Percentiles rank a stretch among this genome's conserved stretches.
These are phyloP conservation scores for Sungouiozyma intestinalis DNA, from an alignment of 805 yeast genomes.

Conservation along the genomic window DNA sequence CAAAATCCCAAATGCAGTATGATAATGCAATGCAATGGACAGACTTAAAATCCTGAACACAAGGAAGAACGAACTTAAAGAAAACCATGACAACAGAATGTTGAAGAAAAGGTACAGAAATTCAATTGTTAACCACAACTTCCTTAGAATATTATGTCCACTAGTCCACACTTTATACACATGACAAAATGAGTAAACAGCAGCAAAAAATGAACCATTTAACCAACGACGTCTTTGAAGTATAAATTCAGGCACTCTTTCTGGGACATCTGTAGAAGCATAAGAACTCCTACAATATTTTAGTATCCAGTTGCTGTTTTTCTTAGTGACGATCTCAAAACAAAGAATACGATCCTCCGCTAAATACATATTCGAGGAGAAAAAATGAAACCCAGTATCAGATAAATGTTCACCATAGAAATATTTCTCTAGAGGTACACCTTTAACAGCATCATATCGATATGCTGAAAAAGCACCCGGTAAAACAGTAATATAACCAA, in stretches of 20 bases:
- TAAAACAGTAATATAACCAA: conserved; percentile 87
- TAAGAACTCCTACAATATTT: conserved; percentile 78
- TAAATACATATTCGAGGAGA: conserved; percentile 90
- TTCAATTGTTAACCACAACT: conserved; percentile 64
- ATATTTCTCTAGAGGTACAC: conserved; percentile 79
- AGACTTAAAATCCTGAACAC: conserved; percentile 82
- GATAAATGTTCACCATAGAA: conserved; percentile 82
- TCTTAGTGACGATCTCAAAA: conserved; percentile 89
- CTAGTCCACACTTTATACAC: conserved; percentile 68
- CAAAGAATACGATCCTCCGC: conserved; percentile 96
- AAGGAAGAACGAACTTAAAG: conserved; percentile 78
- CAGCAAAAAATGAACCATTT: conserved; percentile 94
- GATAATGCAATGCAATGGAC: conserved; percentile 46
- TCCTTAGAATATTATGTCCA: conserved; percentile 59
- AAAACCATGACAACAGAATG: conserved; percentile 82
- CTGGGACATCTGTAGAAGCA: conserved; percentile 96
- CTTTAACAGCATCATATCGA: conserved; percentile 71
- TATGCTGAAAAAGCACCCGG: conserved; percentile 98
- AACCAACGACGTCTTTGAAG: conserved; percentile 94
- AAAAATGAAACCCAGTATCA: conserved; percentile 63
- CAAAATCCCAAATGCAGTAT: conserved; percentile 64
- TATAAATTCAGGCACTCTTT: conserved; percentile 71
- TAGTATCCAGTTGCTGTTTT: conserved; percentile 60
- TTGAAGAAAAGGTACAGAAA: conserved; percentile 67
- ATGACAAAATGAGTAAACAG: conserved; percentile 75